Base-by-base conservation (phyloP, 2,329 filamentous ascomycete species). In the Phialocephala sp. region DNA sequence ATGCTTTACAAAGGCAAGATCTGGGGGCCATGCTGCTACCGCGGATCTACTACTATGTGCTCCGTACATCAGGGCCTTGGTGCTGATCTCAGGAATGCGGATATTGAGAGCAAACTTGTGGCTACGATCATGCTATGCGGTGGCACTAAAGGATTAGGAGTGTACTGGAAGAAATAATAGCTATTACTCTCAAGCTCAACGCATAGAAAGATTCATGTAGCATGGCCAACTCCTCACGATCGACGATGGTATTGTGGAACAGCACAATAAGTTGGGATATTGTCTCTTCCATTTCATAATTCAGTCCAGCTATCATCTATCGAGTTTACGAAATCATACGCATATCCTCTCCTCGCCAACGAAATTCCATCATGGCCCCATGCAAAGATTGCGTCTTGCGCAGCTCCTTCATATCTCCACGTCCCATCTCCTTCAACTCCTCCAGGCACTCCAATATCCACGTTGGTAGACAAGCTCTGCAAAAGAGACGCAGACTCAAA, bases 231-330 rank as follows among this genome's bases (percentile, higher is more conserved):
- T 32, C 27, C 27, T 32, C 37, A 41, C 37, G 37, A 41, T 41
- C n/a, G 11, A 41, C 37, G 37, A 41, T 12, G 37, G 11, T 18
- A 3, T 32, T 32, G 6, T 32, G 27, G 27, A 6, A 32, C 27
- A 32, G 6, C 6, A 32, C 6, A 32, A 45, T 4, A 14, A 18
- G 43, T 45, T 45, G 43, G 43, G 18, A 45, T 8, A 45, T 9
- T 8, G 2, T 50, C 45, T 20, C 45, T 50, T 50, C 20, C 45
- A 50, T 50, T 54, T 54, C 50, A 54, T 54, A 54, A 54, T 1
- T 15, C 6, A n/a, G 24, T n/a, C 9, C 6, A 8, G 22, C 4
- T 12, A 24, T 54, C 50, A 54, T 54, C 50, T 54, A 35, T 35
- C 9, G 24, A 32, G 27, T 32, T 35, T 12, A 54, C 50, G 8